These are phyloP conservation scores for Penicillium paneum DNA, from an alignment of 2,329 filamentous ascomycete species.

Conservation along the genomic window DNA sequence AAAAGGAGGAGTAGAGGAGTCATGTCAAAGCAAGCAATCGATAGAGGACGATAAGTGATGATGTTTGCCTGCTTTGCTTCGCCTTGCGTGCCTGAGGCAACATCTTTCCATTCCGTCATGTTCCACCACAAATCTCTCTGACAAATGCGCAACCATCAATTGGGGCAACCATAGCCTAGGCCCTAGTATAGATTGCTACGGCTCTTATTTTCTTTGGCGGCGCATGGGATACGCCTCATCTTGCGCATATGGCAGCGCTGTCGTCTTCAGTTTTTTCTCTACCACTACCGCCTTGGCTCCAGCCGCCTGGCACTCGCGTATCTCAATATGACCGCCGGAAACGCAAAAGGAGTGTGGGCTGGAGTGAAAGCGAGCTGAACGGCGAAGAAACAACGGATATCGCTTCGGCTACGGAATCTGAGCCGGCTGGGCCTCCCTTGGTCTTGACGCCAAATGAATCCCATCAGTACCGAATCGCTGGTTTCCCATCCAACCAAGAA, in stretches of 20 bases:
- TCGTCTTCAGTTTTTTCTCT: slow-evolving; percentile 38
- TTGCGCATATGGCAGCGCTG: slow-evolving; percentile 26
- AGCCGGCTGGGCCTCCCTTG: slow-evolving; percentile 22
- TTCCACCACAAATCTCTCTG: slow-evolving; percentile 1
- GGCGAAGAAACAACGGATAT: slow-evolving; percentile 31
- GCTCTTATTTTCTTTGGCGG: not conserved
- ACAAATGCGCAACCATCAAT: not conserved
- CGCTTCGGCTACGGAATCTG: slow-evolving; percentile 22
- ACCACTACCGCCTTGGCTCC: slow-evolving; percentile 38
- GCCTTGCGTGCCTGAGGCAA: slow-evolving; percentile 8
- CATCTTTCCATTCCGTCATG: slow-evolving; percentile 4
- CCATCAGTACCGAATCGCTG: slow-evolving; percentile 44
- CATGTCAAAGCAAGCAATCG: slow-evolving; percentile 6
- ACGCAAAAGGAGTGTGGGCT: slow-evolving; percentile 29
- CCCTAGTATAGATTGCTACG: not conserved
- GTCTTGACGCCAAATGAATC: slow-evolving; percentile 41
- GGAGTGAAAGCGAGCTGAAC: slow-evolving; percentile 25
- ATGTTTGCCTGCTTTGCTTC: slow-evolving; percentile 23
- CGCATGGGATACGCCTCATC: not conserved
- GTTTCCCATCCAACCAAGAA: slow-evolving; percentile 38
- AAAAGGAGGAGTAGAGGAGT: slow-evolving; percentile 7
- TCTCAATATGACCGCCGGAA: slow-evolving; percentile 37
- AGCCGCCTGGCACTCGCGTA: slow-evolving; percentile 35
- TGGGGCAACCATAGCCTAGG: not conserved
- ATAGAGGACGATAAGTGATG: slow-evolving; percentile 20